Evolutionary conservation across 2,329 filamentous ascomycete species (phyloP), one percentile per base, ranked within the genome.

Genomic region (Ophiostoma ulmi): DNA sequence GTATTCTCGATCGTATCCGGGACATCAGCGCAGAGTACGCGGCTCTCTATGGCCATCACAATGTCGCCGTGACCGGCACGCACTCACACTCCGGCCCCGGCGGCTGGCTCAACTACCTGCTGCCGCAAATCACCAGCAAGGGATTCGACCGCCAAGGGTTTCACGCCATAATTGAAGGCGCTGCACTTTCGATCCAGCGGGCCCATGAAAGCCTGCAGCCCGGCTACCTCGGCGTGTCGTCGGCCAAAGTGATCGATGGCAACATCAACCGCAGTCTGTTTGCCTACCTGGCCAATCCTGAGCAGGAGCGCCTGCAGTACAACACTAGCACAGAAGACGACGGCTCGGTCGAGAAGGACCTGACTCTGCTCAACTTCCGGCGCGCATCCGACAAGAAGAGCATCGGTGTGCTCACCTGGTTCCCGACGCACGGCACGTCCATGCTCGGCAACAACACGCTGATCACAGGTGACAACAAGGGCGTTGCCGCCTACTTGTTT

Each of bases 381-480:
- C 85, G 91, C 55, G 86, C 86, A 1, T 88, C 86, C 1, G 91
- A 94, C 76, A 84, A 86, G 70, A 91, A 91, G 79, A 89, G 89
- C 69, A 87, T 92, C 52, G 93, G 92, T n/a, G 82, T 95, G 3
- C 79, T 97, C 73, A 94, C 92, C 17, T 97, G 93, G 91, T 97
- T 94, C 77, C 88, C 94, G 1, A 92, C 94, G 0, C 94, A 97
- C 78, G 93, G 93, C 52, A 97, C 94, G 0, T 96, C 92, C 0
- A 87, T 97, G 79, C 87, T 94, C 35, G 91, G 91, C 70, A 97
- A 97, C 80, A 97, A 97, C 80, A 97, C 93, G 0, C 84, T 97
- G 17, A 87, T 95, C 68, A 90, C 93, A 2, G 94, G 92, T n/a
- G 94, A 98, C 79, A 98, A 98, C 82, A 98, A 98, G 81, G 94